Base-by-base conservation (phyloP, 1,139 yeast species). In the Schwanniomyces etchellsii region DNA sequence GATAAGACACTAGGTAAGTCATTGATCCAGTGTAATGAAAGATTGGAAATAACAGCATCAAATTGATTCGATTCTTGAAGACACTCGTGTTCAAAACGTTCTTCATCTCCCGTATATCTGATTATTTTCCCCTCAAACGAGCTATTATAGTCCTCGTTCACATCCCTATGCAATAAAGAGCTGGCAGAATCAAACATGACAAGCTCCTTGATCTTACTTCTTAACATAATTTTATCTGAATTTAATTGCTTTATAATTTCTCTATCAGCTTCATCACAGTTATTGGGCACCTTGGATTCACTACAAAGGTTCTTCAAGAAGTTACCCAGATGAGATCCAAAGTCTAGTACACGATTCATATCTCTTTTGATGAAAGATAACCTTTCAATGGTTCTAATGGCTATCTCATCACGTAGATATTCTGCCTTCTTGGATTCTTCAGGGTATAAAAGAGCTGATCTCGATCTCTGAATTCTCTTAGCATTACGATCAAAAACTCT, bases 11-110 rank as follows among this genome's bases (percentile, higher is more conserved):
- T 64, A 0, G 95, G 95, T 16, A 85, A 64, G 44, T 85, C 91
- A 47, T 85, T 85, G 34, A 84, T 77, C 95, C 95, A 85, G 51
- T 85, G 95, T 51, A 85, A 50, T 18, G 85, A 73, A 45, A 84
- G 56, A 47, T 82, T 83, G 2, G 91, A 80, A 3, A 85, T 51
- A 2, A 84, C 82, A 1, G 88, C 83, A 52, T 84, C 93, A 45
- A 67, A 82, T 23, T 70, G 59, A 36, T 74, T 63, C n/a, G 56
- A 38, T 16, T 55, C 51, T 24, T 45, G 36, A 25, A 74, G 52
- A 16, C 52, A 47, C 4, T 60, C 61, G 36, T 70, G 68, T 30
- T 59, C 57, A 39, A 74, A 67, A 2, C 54, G 36, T 51, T 85
- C 95, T 47, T 84, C 95, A 47, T 85, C 93, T 2, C 72, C 74